Evolutionary conservation across 371 early-diverging fungal genomes (phyloP).

Genomic region (Mortierella sp.): DNA sequence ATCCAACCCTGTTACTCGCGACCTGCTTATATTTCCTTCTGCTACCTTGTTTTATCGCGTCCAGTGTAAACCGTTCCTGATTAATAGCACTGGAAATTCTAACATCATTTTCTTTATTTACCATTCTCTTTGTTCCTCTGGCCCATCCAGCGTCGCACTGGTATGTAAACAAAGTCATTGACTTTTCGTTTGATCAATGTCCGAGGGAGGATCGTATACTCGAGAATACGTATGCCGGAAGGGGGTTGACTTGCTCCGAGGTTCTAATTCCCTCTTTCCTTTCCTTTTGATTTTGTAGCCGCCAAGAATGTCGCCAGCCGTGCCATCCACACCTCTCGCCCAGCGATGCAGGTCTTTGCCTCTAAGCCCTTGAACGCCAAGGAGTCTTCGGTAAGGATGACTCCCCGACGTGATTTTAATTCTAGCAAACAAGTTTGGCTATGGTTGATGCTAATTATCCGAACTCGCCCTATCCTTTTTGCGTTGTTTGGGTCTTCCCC

Average conservation of each 20-base stretch:
- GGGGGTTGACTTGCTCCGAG: slow-evolving; percentile 15
- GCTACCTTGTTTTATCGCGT: background rate
- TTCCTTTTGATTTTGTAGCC: slow-evolving; percentile 17
- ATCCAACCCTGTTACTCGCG: background rate
- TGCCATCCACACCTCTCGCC: slow-evolving; percentile 71
- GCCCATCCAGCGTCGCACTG: slow-evolving; percentile 39
- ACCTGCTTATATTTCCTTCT: too few relatives aligned
- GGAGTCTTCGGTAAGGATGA: slow-evolving; percentile 68
- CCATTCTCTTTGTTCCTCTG: background rate
- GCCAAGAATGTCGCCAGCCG: slow-evolving; percentile 57
- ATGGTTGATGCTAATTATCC: slow-evolving; percentile 10
- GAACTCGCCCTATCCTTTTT: background rate
- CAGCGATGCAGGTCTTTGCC: slow-evolving; percentile 76
- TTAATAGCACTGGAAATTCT: background rate
- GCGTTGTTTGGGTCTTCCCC: slow-evolving; percentile 32
- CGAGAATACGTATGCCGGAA: background rate
- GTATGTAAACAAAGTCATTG: slow-evolving; percentile 20
- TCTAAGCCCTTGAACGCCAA: slow-evolving; percentile 78
- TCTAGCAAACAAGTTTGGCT: background rate
- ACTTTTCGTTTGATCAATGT: slow-evolving; percentile 1
- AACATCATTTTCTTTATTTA: background rate
- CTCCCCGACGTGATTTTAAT: background rate
- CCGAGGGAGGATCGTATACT: slow-evolving; percentile 4
- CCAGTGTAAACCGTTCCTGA: background rate
- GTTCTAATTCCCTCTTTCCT: slow-evolving; percentile 12